Evolutionary conservation across 1,284 basidiomycete genomes (phyloP).

Genomic region (Pyrrhoderma lamaoense): DNA sequence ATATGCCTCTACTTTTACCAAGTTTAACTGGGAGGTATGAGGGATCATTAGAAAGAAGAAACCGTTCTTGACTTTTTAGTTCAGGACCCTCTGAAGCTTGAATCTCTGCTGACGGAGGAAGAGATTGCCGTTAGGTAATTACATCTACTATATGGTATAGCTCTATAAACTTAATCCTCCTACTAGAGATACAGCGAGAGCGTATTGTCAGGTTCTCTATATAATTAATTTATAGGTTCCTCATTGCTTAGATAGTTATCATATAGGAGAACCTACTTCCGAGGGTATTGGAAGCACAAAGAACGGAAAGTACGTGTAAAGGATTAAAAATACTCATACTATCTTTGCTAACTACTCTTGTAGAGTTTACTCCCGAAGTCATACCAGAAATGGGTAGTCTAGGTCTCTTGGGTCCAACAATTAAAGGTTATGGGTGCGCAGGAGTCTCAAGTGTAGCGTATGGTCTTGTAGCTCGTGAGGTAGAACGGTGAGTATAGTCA

Average conservation of each 20-base stretch:
- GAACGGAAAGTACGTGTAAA: constrained; percentile 77
- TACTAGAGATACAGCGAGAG: constrained; percentile 70
- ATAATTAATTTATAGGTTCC: background rate
- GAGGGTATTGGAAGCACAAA: constrained; percentile 79
- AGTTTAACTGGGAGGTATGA: constrained; percentile 60
- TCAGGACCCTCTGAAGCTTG: constrained; percentile 73
- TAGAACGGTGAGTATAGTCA: constrained; percentile 63
- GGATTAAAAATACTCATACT: constrained; percentile 9
- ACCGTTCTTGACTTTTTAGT: background rate
- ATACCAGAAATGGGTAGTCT: constrained; percentile 90
- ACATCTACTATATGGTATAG: constrained; percentile 3
- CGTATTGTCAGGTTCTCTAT: constrained; percentile 70
- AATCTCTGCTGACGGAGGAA: constrained; percentile 80
- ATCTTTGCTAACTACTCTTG: background rate
- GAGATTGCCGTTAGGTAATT: constrained; percentile 82
- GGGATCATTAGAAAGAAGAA: background rate
- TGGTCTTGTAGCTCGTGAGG: constrained; percentile 88
- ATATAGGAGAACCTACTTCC: constrained; percentile 73
- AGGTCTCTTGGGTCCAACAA: constrained; percentile 87
- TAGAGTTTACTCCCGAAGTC: constrained; percentile 75
- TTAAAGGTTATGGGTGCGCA: constrained; percentile 91
- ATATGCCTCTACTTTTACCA: constrained; percentile 24
- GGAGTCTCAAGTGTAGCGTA: constrained; percentile 91
- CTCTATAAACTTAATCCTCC: constrained; percentile 4
- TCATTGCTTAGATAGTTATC: constrained; percentile 11